These are phyloP conservation scores for Blastobotrys proliferans DNA, from an alignment of 1,139 yeast species.

Conservation along the genomic window DNA sequence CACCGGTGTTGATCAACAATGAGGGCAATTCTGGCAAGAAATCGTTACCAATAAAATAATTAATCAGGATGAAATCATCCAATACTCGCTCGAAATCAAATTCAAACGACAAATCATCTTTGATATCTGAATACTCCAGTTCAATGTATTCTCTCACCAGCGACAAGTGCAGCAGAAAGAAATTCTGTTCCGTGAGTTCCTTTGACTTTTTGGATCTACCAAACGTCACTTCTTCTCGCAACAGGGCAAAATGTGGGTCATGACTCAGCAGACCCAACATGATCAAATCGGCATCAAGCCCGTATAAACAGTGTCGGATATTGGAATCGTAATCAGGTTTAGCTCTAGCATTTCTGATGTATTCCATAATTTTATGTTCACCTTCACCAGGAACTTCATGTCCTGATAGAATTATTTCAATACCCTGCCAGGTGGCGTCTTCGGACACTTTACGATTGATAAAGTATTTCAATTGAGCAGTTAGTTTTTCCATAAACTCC, in stretches of 20 bases:
- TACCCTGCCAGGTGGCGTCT: constrained; percentile 87
- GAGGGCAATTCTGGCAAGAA: constrained; percentile 98
- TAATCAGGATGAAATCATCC: constrained; percentile 88
- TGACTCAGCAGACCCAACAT: constrained; percentile 94
- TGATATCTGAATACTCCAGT: constrained; percentile 74
- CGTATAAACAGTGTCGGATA: constrained; percentile 90
- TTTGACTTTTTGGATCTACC: constrained; percentile 55
- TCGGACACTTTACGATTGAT: constrained; percentile 79
- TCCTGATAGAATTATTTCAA: constrained; percentile 84
- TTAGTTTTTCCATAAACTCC: constrained; percentile 89
- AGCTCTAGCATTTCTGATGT: constrained; percentile 78
- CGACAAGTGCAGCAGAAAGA: constrained; percentile 77
- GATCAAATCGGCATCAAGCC: constrained; percentile 95
- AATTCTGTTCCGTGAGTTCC: constrained; percentile 69
- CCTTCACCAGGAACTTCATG: constrained; percentile 99
- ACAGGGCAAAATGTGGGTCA: constrained; percentile 90
- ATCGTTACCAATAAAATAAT: constrained; percentile 96
- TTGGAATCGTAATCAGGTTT: constrained; percentile 86
- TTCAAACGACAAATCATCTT: constrained; percentile 55
- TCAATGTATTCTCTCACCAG: constrained; percentile 86
- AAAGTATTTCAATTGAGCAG: constrained; percentile 81
- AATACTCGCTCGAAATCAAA: constrained; percentile 84
- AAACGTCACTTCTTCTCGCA: constrained; percentile 94
- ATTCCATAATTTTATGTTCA: constrained; percentile 96
- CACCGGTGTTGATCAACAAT: constrained; percentile 89